Percentiles rank a stretch among this genome's conserved stretches.
phyloP scores from a whole-genome alignment of 208 protist species.

The Giardia muris region DNA sequence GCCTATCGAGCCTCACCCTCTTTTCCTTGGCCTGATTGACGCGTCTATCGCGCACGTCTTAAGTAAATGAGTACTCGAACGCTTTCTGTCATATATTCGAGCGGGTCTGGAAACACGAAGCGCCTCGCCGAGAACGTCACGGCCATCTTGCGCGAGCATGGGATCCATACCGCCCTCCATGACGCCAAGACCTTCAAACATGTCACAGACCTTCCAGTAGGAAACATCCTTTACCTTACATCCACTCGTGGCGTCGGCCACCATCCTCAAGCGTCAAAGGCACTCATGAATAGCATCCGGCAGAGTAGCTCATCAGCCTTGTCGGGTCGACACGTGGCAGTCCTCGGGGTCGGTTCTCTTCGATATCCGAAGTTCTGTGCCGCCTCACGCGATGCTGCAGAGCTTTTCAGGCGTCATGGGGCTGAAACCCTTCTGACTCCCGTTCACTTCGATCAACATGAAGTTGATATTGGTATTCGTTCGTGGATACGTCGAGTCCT shows the following conservation, averaged over 20 bases:
- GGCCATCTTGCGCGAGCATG: background rate
- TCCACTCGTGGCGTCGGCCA: background rate
- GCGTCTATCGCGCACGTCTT: background rate
- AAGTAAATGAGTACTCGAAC: background rate
- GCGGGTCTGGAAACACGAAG: background rate
- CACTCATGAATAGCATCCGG: background rate
- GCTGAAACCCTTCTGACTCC: background rate
- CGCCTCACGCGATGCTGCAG: background rate
- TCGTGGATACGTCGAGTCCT: background rate
- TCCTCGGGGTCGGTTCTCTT: background rate
- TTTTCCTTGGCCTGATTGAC: background rate
- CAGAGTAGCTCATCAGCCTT: background rate
- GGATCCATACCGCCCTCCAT: background rate
- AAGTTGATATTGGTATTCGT: background rate
- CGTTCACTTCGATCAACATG: background rate
- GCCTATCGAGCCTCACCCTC: conserved; percentile 64
- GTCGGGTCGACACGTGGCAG: background rate
- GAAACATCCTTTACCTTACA: background rate
- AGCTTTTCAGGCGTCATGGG: background rate
- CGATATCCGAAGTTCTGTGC: background rate
- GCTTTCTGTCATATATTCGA: background rate
- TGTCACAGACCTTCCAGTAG: background rate
- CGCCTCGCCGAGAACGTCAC: background rate
- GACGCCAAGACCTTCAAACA: background rate
- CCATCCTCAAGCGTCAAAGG: background rate